These are phyloP conservation scores for Malassezia brasiliensis DNA, from an alignment of 1,284 basidiomycete genomes.

Conservation along the genomic window DNA sequence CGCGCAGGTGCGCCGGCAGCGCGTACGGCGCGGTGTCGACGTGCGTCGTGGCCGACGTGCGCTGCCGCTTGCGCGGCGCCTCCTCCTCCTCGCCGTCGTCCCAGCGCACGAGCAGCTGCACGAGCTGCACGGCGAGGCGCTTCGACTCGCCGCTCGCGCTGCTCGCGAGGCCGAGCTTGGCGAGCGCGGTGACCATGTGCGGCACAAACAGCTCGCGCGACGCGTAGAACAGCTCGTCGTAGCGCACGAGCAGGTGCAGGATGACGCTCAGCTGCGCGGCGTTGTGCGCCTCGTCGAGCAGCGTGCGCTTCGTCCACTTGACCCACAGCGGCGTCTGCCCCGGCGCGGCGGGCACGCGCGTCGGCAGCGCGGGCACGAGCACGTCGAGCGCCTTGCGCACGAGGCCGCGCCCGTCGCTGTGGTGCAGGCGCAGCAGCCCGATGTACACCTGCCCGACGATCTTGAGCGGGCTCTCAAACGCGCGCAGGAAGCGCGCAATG, in stretches of 20 bases:
- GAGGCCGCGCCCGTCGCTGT: conserved; percentile 64
- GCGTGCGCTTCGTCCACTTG: conserved; percentile 70
- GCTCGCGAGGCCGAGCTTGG: conserved; percentile 71
- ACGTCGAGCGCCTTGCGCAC: conserved; percentile 82
- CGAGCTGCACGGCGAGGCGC: conserved; percentile 51
- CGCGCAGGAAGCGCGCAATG: conserved; percentile 85
- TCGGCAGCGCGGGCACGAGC: conserved; percentile 72
- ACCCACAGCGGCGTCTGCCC: conserved; percentile 74
- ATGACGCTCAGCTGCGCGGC: conserved; percentile 76
- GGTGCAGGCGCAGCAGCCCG: conserved; percentile 72
- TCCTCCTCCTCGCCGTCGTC: conserved; percentile 35
- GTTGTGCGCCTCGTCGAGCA: conserved; percentile 75
- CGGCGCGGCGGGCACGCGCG: conserved; percentile 49
- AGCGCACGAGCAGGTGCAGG: conserved; percentile 83
- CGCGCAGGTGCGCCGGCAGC: conserved; percentile 37
- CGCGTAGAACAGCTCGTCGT: conserved; percentile 83
- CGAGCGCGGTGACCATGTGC: conserved; percentile 81
- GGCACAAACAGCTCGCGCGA: conserved; percentile 90
- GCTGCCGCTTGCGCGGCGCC: conserved; percentile 49
- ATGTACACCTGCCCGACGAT: conserved; percentile 91
- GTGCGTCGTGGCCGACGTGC: conserved; percentile 51
- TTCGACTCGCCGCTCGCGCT: conserved; percentile 66
- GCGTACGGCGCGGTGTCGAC: conserved; percentile 28
- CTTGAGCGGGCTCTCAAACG: conserved; percentile 81
- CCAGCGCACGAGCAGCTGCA: conserved; percentile 50